Evolutionary conservation across 495 filamentous ascomycete genomes (phyloP).

Genomic region (Ascodesmis nigricans): DNA sequence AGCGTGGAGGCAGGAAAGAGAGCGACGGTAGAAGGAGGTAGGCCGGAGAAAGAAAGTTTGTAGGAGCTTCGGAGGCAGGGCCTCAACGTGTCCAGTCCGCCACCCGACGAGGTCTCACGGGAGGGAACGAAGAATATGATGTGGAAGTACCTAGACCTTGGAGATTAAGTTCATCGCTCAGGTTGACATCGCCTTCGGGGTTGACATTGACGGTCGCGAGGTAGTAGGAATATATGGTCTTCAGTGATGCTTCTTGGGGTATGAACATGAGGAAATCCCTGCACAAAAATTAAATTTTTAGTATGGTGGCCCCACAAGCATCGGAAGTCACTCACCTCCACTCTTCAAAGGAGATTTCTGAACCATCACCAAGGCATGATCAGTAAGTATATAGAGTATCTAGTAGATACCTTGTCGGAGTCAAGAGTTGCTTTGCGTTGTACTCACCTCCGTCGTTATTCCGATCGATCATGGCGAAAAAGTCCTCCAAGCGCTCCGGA

Average conservation of each 20-base stretch:
- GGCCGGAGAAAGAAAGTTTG: no score
- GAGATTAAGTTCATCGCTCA: constrained; percentile 59
- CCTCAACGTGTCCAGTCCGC: no score
- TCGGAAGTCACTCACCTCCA: constrained; percentile 60
- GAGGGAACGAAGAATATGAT: constrained; percentile 45
- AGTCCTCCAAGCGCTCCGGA: constrained; percentile 52
- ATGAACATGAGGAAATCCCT: constrained; percentile 94
- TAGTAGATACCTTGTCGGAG: no score
- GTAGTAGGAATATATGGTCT: constrained; percentile 78
- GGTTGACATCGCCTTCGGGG: constrained; percentile 78
- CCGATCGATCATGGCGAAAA: constrained; percentile 74
- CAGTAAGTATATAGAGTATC: no score
- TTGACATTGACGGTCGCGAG: constrained; percentile 74
- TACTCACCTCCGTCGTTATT: constrained; percentile 48
- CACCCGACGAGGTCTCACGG: constrained; percentile 24
- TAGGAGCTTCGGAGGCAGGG: no score
- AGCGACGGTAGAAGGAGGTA: no score
- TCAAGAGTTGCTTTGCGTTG: no score
- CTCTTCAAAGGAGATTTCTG: constrained; percentile 63
- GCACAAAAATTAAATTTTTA: constrained; percentile 1
- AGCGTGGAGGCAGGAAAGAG: no score
- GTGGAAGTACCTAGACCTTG: constrained; percentile 81
- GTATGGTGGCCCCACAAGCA: constrained; percentile 3
- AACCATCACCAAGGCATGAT: no score
- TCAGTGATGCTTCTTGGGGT: constrained; percentile 49